These are phyloP conservation scores for Pythium scleroteichum DNA, from an alignment of 352 stramenopile species.

Conservation along the genomic window DNA sequence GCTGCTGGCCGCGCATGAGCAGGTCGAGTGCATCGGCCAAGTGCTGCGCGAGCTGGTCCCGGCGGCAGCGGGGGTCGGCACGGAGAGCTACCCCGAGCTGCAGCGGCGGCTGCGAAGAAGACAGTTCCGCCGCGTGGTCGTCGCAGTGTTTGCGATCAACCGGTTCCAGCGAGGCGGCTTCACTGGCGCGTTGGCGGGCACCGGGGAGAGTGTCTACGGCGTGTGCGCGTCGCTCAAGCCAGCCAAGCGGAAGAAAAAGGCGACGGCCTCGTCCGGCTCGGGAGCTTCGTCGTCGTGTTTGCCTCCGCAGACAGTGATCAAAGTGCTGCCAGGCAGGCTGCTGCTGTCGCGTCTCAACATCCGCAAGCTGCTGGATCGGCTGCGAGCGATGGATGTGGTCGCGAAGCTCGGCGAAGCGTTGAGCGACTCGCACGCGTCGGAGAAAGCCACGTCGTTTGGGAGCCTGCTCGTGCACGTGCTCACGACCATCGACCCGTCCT, in stretches of 20 bases:
- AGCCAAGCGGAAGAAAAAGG: conserved; percentile 28
- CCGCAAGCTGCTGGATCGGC: conserved; percentile 37
- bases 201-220: conserved; percentile 31
- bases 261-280: background rate
- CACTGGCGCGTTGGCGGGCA: conserved; percentile 3
- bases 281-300: conserved; percentile 8
- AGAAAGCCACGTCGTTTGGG: conserved; percentile 24
- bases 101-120: conserved; percentile 4
- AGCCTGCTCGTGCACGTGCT: conserved; percentile 47
- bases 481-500: conserved; percentile 39
- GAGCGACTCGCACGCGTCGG: conserved; percentile 14
- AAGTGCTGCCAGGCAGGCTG: conserved; percentile 37
- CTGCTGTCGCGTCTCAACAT: conserved; percentile 36
- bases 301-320: conserved; percentile 41
- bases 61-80: conserved; percentile 1
- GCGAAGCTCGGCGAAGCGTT: conserved; percentile 37
- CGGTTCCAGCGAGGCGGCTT: conserved; percentile 42
- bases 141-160: conserved; percentile 73
- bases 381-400: conserved; percentile 37
- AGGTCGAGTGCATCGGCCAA: conserved; percentile 63
- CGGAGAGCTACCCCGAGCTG: conserved; percentile 15
- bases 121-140: conserved; percentile 50
- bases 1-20: conserved; percentile 39
- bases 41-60: conserved; percentile 64
- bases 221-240: conserved; percentile 42